Evolutionary conservation across 108 stramenopile species (phyloP), one percentile per base, ranked within the genome.

Genomic region (Cyclostephanos tholiformis): DNA sequence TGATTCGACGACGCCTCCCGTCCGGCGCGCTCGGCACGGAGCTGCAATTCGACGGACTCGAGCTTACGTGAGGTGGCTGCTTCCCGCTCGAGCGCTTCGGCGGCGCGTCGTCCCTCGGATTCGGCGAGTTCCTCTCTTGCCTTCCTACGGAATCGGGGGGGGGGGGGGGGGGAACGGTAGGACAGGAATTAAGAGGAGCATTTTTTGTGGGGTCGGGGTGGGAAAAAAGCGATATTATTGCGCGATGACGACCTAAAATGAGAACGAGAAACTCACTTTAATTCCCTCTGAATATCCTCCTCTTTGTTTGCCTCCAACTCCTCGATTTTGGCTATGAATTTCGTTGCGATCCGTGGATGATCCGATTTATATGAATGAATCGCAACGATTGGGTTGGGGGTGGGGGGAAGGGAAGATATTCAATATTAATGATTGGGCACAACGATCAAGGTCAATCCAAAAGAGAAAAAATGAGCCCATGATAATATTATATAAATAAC

Each of bases 31-130:
- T 93, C 95, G 13, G 92, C 95, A 44, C 87, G 85, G 30, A 96
- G 88, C 44, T 93, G 88, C 35, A 96, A 75, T 68, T 92, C 91
- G 4, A 93, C 76, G 19, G 78, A 82, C 59, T 89, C 84, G 11
- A 92, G 87, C 49, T 81, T 78, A 0, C 95, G 86, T 46, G 87
- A 85, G 64, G 91, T 89, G 57, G 82, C 79, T 5, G 95, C 95
- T 72, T 96, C 95, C 16, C 95, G 80, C 72, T 93, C 92, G 27
- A 96, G 74, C 2, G 92, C 95, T 66, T 96, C 95, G 14, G 90
- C 71, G 17, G 90, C 90, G 23, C 91, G 66, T 10, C 94, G 87
- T 7, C 94, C 94, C 73, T 95, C 91, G 17, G 88, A 87, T 74
- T 92, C 89, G 55, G 83, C 87, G 35, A 95, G 75, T 65, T 95